phyloP scores from a whole-genome alignment of 2,329 filamentous ascomycete species.

The Aspergillus tanneri region DNA sequence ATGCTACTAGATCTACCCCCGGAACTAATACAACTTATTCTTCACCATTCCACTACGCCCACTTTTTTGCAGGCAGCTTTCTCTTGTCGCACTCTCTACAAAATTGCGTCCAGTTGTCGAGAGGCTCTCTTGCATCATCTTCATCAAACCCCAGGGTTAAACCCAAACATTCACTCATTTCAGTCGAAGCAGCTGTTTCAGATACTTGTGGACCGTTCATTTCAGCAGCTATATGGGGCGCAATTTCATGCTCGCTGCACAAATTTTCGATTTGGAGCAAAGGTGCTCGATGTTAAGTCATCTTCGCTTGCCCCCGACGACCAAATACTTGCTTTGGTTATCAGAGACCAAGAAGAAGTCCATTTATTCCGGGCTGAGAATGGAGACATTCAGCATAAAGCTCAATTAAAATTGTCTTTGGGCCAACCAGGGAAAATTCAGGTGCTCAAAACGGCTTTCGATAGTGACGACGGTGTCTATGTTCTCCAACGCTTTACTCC shows the following conservation, averaged over 20 bases:
- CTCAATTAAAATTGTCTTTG: conserved; percentile 24
- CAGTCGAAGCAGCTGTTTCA: conserved; percentile 31
- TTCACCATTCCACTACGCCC: conserved; percentile 34
- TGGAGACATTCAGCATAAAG: conserved; percentile 16
- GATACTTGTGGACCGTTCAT: conserved; percentile 32
- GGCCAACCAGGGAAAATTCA: conserved; percentile 29
- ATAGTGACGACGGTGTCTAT: conserved; percentile 23
- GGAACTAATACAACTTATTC: conserved; percentile 42
- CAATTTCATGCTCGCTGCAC: conserved; percentile 34
- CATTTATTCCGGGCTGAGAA: conserved; percentile 26
- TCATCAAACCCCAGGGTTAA: conserved; percentile 33
- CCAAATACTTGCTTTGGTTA: conserved; percentile 28
- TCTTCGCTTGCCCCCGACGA: conserved; percentile 29
- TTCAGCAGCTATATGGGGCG: conserved; percentile 37
- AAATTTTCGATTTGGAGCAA: conserved; percentile 26
- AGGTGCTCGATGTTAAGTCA: conserved; percentile 34
- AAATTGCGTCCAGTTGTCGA: conserved; percentile 35
- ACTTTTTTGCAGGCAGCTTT: conserved; percentile 41
- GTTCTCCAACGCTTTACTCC: conserved; percentile 36
- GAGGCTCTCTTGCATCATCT: conserved; percentile 40
- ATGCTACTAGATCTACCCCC: conserved; percentile 40
- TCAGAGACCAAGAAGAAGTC: conserved; percentile 31
- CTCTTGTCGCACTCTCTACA: conserved; percentile 37
- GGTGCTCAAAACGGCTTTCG: conserved; percentile 34
- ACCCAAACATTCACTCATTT: conserved; percentile 18